A percentile compares a stretch with the other conserved stretches of the same genome.
These are phyloP conservation scores for Fraxinus quadrangulata DNA, from an alignment of 257 asterid species.

Conservation along the genomic window DNA sequence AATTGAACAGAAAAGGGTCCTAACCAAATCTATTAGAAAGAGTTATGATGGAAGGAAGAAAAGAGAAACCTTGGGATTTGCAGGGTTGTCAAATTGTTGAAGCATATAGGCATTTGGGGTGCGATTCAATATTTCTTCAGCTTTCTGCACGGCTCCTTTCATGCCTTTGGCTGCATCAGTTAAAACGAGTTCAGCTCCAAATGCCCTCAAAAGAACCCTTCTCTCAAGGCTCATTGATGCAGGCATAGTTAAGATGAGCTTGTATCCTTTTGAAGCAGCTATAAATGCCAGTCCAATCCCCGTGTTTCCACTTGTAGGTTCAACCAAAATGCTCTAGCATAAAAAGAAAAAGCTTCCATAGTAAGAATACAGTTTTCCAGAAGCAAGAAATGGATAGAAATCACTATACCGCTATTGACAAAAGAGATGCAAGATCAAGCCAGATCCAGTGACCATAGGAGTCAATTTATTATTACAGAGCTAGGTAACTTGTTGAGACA, in stretches of 20 bases:
- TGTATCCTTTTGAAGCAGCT: slow-evolving; percentile 98
- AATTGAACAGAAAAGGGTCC: neutral
- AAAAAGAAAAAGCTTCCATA: slow-evolving; percentile 10
- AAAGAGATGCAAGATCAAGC: neutral
- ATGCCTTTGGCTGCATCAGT: slow-evolving; percentile 94
- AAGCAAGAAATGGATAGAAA: neutral
- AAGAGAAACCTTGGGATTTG: slow-evolving; percentile 86
- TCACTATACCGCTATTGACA: neutral
- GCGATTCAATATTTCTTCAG: slow-evolving; percentile 73
- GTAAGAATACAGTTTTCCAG: neutral
- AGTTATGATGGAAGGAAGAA: slow-evolving; percentile 8
- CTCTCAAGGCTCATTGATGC: slow-evolving; percentile 99
- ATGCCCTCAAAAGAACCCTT: slow-evolving; percentile 94
- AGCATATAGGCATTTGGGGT: slow-evolving; percentile 90
- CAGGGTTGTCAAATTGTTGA: slow-evolving; percentile 97
- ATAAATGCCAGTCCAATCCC: slow-evolving; percentile 98
- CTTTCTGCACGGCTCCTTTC: slow-evolving; percentile 95
- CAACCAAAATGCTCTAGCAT: slow-evolving; percentile 84
- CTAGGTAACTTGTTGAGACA: neutral
- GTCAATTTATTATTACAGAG: neutral
- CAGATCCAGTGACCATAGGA: neutral
- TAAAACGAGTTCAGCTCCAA: slow-evolving; percentile 95
- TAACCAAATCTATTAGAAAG: neutral
- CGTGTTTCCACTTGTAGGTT: slow-evolving; percentile 98
- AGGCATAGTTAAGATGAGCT: slow-evolving; percentile 97